Percentiles rank a stretch among this genome's conserved stretches.
phyloP scores from a whole-genome alignment of 441 rosid species.

The Breynia disticha region DNA sequence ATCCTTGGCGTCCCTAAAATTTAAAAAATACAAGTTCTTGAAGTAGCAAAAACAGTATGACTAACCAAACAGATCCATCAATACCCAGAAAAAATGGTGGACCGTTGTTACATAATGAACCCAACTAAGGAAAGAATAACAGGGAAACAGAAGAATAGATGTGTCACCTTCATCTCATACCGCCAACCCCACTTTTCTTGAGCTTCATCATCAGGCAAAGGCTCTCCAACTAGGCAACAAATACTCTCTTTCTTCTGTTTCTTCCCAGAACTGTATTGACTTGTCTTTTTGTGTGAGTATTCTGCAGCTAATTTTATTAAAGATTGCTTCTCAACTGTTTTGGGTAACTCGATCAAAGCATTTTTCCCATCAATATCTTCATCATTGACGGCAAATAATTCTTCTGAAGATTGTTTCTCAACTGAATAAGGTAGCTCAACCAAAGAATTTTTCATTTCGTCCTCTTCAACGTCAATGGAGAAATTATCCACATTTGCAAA shows the following conservation, averaged over 20 bases:
- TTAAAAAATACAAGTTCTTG: too few relatives aligned
- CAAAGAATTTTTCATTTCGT: constrained; percentile 8
- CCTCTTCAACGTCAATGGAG: constrained; percentile 14
- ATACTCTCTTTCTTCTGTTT: constrained; percentile 10
- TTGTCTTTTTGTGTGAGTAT: constrained; percentile 16
- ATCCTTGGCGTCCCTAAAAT: too few relatives aligned
- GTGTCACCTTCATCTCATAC: constrained; percentile 66
- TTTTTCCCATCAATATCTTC: too few relatives aligned
- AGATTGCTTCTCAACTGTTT: constrained; percentile 22
- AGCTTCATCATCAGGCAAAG: constrained; percentile 64
- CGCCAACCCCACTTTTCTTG: constrained; percentile 84
- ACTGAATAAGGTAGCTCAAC: constrained; percentile 13
- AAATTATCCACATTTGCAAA: constrained; percentile 17
- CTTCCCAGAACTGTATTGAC: constrained; percentile 16
- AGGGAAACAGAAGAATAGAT: constrained; percentile 7
- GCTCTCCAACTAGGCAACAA: constrained; percentile 59
- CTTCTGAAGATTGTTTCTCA: constrained; percentile 19
- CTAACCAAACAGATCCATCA: too few relatives aligned
- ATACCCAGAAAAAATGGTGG: too few relatives aligned
- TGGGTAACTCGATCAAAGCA: constrained; percentile 9
- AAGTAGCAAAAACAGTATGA: too few relatives aligned
- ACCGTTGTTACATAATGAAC: not conserved
- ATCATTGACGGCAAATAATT: too few relatives aligned
- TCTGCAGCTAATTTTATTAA: constrained; percentile 2
- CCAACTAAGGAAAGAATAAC: not conserved